Evolutionary conservation across 139 green algal species (phyloP).

Genomic region (Chara braunii): DNA sequence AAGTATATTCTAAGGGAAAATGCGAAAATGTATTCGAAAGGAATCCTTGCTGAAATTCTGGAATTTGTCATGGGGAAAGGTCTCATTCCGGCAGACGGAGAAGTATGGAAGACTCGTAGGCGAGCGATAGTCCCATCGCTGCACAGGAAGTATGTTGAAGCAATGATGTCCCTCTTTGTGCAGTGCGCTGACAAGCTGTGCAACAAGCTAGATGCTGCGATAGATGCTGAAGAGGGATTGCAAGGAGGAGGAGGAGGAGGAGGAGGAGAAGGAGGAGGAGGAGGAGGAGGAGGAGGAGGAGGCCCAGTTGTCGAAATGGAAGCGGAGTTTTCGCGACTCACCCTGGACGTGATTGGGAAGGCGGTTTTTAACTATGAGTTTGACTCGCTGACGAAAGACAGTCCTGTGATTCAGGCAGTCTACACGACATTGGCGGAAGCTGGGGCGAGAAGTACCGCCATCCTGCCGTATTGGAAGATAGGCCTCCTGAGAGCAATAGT

Average conservation of each 20-base stretch:
- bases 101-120: slow-evolving; percentile 69
- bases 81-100: slow-evolving; percentile 87
- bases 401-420: slow-evolving; percentile 61
- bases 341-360: slow-evolving; percentile 96
- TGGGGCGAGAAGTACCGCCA: slow-evolving; percentile 75
- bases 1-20: slow-evolving; percentile 80
- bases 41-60: slow-evolving; percentile 81
- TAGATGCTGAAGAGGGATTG: not conserved
- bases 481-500: slow-evolving; percentile 56
- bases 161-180: slow-evolving; percentile 74
- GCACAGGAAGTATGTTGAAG: slow-evolving; percentile 57
- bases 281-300: too few relatives aligned
- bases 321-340: slow-evolving; percentile 85
- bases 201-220: slow-evolving; percentile 45
- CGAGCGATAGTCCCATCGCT: slow-evolving; percentile 73
- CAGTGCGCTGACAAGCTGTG: slow-evolving; percentile 62
- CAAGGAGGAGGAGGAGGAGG: too few relatives aligned
- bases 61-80: slow-evolving; percentile 91
- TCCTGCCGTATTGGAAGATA: slow-evolving; percentile 83
- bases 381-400: slow-evolving; percentile 33
- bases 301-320: slow-evolving; percentile 94
- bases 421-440: slow-evolving; percentile 86
- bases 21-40: slow-evolving; percentile 82
- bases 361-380: slow-evolving; percentile 99
- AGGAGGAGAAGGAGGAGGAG: too few relatives aligned